A percentile compares a stretch with the other conserved stretches of the same genome.
Conservation (phyloP, 495 filamentous ascomycete species). For the Penicillium cinerascens region DNA sequence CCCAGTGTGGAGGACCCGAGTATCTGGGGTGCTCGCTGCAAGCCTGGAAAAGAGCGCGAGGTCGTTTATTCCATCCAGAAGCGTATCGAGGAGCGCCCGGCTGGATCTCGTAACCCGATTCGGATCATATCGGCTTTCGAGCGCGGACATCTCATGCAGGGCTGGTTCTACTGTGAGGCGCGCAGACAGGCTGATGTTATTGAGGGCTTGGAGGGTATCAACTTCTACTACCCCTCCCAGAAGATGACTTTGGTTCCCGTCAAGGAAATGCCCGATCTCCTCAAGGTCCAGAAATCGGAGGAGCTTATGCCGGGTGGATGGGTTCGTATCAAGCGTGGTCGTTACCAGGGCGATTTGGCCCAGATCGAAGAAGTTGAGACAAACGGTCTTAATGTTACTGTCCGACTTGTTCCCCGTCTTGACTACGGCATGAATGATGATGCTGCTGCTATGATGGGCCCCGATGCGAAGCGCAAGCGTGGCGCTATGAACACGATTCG, state of each 20-base stretch:
- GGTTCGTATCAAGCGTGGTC: conserved; percentile 81
- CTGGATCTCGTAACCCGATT: conserved; percentile 68
- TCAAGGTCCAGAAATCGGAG: conserved; percentile 83
- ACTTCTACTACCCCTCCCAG: conserved; percentile 77
- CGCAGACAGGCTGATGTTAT: conserved; percentile 80
- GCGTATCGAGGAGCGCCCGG: conserved; percentile 71
- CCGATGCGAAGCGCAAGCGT: conserved; percentile 73
- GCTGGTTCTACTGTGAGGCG: conserved; percentile 94
- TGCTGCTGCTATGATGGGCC: conserved; percentile 46
- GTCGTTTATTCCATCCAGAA: conserved; percentile 81
- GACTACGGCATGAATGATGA: conserved; percentile 91
- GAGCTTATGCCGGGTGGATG: conserved; percentile 84
- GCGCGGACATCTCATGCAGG: conserved; percentile 80
- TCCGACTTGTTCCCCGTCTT: conserved; percentile 82
- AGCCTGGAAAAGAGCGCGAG: conserved; percentile 91
- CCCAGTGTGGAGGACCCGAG: conserved; percentile 93
- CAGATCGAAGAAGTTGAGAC: conserved; percentile 91
- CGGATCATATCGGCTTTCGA: conserved; percentile 87
- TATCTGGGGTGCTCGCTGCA: conserved; percentile 92
- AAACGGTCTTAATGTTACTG: conserved; percentile 83
- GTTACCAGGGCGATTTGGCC: conserved; percentile 86
- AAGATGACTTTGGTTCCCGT: conserved; percentile 88
- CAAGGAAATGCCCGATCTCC: conserved; percentile 93
- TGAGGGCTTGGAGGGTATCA: conserved; percentile 73
- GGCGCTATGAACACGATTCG: conserved; percentile 52